Percentiles rank a stretch among this genome's conserved stretches.
These are phyloP conservation scores for Picochlorum sp. DNA, from an alignment of 139 green algal species.

Conservation along the genomic window DNA sequence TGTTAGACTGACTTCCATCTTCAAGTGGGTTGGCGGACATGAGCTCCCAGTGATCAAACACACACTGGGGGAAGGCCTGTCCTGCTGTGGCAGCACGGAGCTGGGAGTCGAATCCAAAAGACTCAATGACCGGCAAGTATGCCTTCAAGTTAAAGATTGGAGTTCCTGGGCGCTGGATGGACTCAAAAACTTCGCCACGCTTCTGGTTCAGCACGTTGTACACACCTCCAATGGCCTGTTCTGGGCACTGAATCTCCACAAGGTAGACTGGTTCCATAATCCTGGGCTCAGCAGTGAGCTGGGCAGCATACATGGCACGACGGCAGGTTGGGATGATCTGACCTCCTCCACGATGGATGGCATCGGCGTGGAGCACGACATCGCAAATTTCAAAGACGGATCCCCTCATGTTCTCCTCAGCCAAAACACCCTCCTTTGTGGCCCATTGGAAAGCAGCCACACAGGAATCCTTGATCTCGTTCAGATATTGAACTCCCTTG, in stretches of 20 bases:
- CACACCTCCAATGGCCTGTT: constrained; percentile 86
- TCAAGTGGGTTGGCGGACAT: constrained; percentile 72
- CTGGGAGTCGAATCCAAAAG: constrained; percentile 94
- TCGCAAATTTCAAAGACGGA: constrained; percentile 89
- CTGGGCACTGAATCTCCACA: constrained; percentile 98
- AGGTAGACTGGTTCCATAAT: constrained; percentile 97
- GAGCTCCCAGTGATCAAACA: constrained; percentile 98
- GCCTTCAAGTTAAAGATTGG: constrained; percentile 99
- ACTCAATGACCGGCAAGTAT: constrained; percentile 97
- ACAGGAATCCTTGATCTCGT: constrained; percentile 98
- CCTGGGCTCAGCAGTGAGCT: constrained; percentile 83
- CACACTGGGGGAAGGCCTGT: constrained; percentile 95
- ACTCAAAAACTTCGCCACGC: constrained; percentile 97
- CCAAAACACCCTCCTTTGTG: constrained; percentile 92
- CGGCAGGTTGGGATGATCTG: constrained; percentile 98
- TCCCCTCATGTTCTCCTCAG: constrained; percentile 99
- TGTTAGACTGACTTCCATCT: constrained; percentile 52
- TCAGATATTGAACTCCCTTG: constrained; percentile 99
- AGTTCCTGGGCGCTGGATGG: constrained; percentile 92
- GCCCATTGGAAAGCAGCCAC: constrained; percentile 98
- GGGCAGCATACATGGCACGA: constrained; percentile 85
- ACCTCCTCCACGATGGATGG: constrained; percentile 96
- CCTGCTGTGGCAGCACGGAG: constrained; percentile 89
- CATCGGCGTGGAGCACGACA: constrained; percentile 94
- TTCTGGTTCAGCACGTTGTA: constrained; percentile 98